A percentile compares a stretch with the other conserved stretches of the same genome.
Conservation (phyloP, 1,139 yeast genomes). For the Lodderomyces parapsilosis region DNA sequence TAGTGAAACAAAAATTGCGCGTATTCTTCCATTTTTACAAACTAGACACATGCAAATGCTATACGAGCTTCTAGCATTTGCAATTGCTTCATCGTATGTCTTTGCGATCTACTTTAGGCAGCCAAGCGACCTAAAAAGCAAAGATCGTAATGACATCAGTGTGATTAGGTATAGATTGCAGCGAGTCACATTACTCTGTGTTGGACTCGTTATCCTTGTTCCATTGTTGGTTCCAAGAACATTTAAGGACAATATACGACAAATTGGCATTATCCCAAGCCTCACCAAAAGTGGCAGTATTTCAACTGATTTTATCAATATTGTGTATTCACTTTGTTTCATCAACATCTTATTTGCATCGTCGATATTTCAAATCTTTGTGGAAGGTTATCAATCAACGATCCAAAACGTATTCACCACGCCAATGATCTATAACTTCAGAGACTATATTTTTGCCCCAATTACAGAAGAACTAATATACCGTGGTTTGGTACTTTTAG, state of each 20-base stretch:
- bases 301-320: constrained; percentile 24
- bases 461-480: constrained; percentile 84
- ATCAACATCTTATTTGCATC: constrained; percentile 55
- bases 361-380: constrained; percentile 48
- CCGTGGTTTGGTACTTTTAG: constrained; percentile 54
- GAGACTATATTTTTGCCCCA: constrained; percentile 80
- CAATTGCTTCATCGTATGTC: constrained; percentile 44
- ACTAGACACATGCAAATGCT: constrained; percentile 3
- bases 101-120: constrained; percentile 30
- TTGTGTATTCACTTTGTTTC: constrained; percentile 25
- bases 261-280: constrained; percentile 32
- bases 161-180: constrained; percentile 37
- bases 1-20: not conserved
- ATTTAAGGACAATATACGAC: constrained; percentile 13
- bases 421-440: constrained; percentile 20
- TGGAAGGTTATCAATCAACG: constrained; percentile 9
- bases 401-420: not conserved
- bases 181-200: constrained; percentile 35
- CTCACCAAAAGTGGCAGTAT: constrained; percentile 19
- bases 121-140: constrained; percentile 23
- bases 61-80: constrained; percentile 15
- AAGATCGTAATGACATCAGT: constrained; percentile 46
- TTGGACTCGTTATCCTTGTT: constrained; percentile 25
- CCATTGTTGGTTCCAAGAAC: constrained; percentile 21
- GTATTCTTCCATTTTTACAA: not conserved